Evolutionary conservation across 177 flowering plant genomes (phyloP).

Genomic region (Viscum album): DNA sequence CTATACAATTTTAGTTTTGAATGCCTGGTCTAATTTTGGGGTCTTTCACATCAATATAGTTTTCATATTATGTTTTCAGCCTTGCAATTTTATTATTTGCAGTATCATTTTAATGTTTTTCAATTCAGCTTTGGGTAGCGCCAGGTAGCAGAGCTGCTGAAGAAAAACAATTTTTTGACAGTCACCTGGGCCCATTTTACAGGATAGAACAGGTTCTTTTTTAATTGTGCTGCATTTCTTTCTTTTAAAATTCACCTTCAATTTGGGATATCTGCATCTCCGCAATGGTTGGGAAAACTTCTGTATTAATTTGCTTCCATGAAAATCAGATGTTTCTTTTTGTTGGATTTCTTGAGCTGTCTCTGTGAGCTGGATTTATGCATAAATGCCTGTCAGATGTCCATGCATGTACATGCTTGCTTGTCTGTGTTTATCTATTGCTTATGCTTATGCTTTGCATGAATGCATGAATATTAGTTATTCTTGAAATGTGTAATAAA

Average conservation of each 20-base stretch:
- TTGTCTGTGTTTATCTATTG: too few relatives aligned
- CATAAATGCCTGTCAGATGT: too few relatives aligned
- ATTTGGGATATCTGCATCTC: too few relatives aligned
- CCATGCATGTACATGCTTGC: too few relatives aligned
- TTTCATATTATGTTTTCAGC: not conserved
- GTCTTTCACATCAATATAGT: not conserved
- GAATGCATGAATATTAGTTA: too few relatives aligned
- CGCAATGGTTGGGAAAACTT: too few relatives aligned
- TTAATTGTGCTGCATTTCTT: not conserved
- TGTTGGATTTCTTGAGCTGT: not conserved
- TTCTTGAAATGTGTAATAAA: too few relatives aligned
- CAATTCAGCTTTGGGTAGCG: slow-evolving; percentile 88
- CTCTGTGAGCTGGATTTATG: too few relatives aligned
- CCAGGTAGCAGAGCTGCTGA: slow-evolving; percentile 87
- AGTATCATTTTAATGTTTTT: too few relatives aligned
- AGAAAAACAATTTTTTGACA: slow-evolving; percentile 89
- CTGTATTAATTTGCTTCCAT: not conserved
- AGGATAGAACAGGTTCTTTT: slow-evolving; percentile 84
- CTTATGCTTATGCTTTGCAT: too few relatives aligned
- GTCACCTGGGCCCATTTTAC: slow-evolving; percentile 87
- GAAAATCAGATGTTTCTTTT: not conserved
- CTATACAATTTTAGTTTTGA: slow-evolving; percentile 1
- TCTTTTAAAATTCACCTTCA: not conserved
- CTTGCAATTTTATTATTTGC: not conserved
- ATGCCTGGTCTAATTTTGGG: not conserved